phyloP scores from a whole-genome alignment of 495 filamentous ascomycete genomes.

The Stereocaulon alpinum region DNA sequence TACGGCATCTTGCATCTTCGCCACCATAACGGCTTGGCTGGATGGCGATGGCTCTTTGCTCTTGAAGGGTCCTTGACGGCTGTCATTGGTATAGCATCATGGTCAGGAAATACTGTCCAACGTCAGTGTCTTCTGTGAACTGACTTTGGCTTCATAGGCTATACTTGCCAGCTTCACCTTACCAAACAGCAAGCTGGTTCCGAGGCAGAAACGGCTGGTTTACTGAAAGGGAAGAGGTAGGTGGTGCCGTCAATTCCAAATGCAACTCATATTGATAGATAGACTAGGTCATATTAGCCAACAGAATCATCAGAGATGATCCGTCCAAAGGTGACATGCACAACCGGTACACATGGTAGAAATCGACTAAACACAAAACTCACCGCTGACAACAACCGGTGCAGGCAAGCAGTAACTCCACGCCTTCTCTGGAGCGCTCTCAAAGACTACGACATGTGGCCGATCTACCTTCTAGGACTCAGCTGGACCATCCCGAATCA shows the following conservation, averaged over 20 bases:
- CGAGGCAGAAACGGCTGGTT: constrained; percentile 70
- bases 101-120: too few relatives aligned
- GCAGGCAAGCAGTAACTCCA: constrained; percentile 50
- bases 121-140: too few relatives aligned
- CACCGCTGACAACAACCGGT: too few relatives aligned
- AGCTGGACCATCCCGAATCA: constrained; percentile 44
- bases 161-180: constrained; percentile 65
- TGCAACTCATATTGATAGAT: too few relatives aligned
- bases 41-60: constrained; percentile 66
- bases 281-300: constrained; percentile 61
- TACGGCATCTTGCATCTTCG: constrained; percentile 62
- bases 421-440: constrained; percentile 47
- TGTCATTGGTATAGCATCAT: too few relatives aligned
- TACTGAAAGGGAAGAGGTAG: constrained; percentile 50
- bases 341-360: too few relatives aligned
- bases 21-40: constrained; percentile 44
- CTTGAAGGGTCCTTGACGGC: constrained; percentile 46
- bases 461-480: constrained; percentile 55
- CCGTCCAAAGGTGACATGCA: constrained; percentile 56
- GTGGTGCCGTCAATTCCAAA: too few relatives aligned
- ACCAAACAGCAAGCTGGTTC: constrained; percentile 56
- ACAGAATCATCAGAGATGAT: constrained; percentile 61
- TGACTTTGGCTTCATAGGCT: too few relatives aligned
- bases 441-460: constrained; percentile 63
- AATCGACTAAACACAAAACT: too few relatives aligned